Base-by-base conservation (phyloP, 2,329 filamentous ascomycete species). In the Dactylellina cionopaga region DNA sequence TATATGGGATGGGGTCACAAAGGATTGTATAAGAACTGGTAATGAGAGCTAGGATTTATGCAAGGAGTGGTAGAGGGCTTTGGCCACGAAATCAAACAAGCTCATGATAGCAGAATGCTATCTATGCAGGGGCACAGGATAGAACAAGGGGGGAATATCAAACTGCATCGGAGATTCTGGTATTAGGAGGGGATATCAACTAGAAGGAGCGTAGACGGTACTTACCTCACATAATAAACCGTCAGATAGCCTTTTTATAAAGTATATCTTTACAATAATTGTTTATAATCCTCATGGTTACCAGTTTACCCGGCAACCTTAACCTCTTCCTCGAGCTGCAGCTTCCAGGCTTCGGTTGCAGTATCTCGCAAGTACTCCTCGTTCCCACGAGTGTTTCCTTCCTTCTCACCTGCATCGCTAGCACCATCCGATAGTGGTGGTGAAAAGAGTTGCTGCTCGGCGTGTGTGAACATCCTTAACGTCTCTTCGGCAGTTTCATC, bases 401-500 rank as follows among this genome's bases (percentile, higher is more conserved):
- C 54, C 31, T 72, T 65, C 25, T 59, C 66, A 2, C 52, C 51
- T 3, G 31, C 13, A 5, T 72, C 68, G 24, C 59, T 52, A 17
- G 52, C 54, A 10, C 56, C 46, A 47, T 64, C 59, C 13, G 68
- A 72, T 39, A 72, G 33, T 11, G 68, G 68, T 15, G 68, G 68
- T 4, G 68, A 72, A 17, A 72, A 64, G 29, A 72, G 33, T 29
- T 72, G 68, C 52, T 72, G 68, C 19, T 72, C 68, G 5, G 68
- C 52, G 49, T 72, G 44, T 7, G 59, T 72, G 15, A 72, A 72
- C 68, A 72, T 72, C 31, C 59, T 62, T 2, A 72, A 25, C 33
- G 68, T 65, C 19, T 72, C 68, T 19, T 72, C 68, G 24, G 59
- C 68, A 13, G 68, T 65, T 27, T 72, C 68, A 51, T 68, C 68